Conservation (phyloP, 805 yeast genomes). For the Pichia nanzhaoensis region DNA sequence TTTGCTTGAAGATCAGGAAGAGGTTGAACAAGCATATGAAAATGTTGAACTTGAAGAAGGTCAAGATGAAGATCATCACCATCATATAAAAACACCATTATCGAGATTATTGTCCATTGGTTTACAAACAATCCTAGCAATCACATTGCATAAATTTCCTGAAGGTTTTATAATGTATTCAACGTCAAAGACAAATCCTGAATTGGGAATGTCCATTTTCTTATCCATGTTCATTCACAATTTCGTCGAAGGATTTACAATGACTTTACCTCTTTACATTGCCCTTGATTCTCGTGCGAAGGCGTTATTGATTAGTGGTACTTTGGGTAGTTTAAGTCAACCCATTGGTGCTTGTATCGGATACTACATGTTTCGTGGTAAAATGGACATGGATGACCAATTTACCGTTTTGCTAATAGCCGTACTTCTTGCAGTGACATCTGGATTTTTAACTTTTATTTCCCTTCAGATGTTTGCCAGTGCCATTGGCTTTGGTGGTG, state of each 20-base stretch:
- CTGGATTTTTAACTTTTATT: slow-evolving; percentile 80
- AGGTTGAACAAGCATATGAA: slow-evolving; percentile 4
- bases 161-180: slow-evolving; percentile 90
- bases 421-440: slow-evolving; percentile 58
- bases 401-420: slow-evolving; percentile 48
- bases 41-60: background rate
- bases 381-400: slow-evolving; percentile 30
- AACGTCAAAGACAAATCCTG: slow-evolving; percentile 60
- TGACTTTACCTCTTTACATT: slow-evolving; percentile 83
- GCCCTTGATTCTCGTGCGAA: slow-evolving; percentile 55
- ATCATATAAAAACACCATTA: slow-evolving; percentile 69
- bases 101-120: slow-evolving; percentile 82
- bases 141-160: slow-evolving; percentile 85
- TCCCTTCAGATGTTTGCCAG: slow-evolving; percentile 82
- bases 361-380: slow-evolving; percentile 37
- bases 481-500: slow-evolving; percentile 73
- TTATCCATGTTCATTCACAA: slow-evolving; percentile 84
- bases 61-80: slow-evolving; percentile 40
- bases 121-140: slow-evolving; percentile 81
- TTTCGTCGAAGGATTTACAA: slow-evolving; percentile 88
- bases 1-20: no score
- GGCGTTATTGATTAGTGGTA: slow-evolving; percentile 59
- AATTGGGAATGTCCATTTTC: slow-evolving; percentile 73
- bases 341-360: slow-evolving; percentile 86
- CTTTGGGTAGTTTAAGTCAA: slow-evolving; percentile 79